Evolutionary conservation across 805 yeast genomes (phyloP).

Genomic region (Isabelozyma gotoi): DNA sequence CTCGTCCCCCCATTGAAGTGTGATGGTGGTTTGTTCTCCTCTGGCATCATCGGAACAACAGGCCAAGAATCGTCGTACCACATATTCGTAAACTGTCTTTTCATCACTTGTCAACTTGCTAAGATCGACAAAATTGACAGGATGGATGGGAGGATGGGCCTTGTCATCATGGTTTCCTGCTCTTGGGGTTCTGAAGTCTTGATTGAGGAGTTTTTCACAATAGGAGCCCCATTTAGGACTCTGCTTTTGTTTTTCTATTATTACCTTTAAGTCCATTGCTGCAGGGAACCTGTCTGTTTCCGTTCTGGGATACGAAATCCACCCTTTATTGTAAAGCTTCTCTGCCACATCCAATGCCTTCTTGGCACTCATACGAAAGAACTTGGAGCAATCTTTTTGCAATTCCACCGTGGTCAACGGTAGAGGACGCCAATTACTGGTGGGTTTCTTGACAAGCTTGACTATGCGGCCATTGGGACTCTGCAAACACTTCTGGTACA

Average conservation of each 20-base stretch:
- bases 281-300: constrained; percentile 88
- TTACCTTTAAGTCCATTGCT: constrained; percentile 63
- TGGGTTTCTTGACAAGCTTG: constrained; percentile 56
- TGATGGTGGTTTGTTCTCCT: constrained; percentile 65
- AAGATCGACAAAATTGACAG: constrained; percentile 52
- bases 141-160: constrained; percentile 99
- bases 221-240: constrained; percentile 70
- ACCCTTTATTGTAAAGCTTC: constrained; percentile 79
- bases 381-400: constrained; percentile 80
- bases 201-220: constrained; percentile 43
- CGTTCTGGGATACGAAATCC: constrained; percentile 93
- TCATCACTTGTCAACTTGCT: constrained; percentile 41
- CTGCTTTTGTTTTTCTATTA: constrained; percentile 60
- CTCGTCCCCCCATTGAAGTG: constrained; percentile 78
- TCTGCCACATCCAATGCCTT: constrained; percentile 77
- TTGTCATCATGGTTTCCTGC: constrained; percentile 84
- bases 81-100: constrained; percentile 78
- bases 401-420: constrained; percentile 94
- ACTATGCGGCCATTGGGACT: constrained; percentile 50
- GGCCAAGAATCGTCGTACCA: constrained; percentile 83
- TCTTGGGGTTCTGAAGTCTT: constrained; percentile 63
- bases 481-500: constrained; percentile 68
- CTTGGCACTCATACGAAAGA: constrained; percentile 77
- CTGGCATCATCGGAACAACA: constrained; percentile 90
- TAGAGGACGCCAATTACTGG: constrained; percentile 76